phyloP scores from a whole-genome alignment of 2,329 filamentous ascomycete genomes.

The Aurifilum marmelostoma region DNA sequence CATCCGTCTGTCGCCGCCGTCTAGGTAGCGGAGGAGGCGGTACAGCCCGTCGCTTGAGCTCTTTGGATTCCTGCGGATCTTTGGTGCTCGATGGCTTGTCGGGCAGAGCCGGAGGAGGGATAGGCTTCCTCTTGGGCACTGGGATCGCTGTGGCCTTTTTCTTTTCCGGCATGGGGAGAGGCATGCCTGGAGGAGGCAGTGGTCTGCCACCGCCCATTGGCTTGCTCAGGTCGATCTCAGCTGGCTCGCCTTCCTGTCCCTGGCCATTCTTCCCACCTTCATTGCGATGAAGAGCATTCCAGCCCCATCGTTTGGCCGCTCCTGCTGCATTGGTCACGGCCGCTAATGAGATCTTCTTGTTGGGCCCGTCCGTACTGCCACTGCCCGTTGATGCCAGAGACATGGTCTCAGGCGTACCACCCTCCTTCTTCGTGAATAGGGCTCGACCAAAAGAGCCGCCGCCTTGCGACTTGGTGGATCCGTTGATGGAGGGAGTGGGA shows the following conservation, averaged over 20 bases:
- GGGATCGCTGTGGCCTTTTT: slow-evolving; percentile 60
- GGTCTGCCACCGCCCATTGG: slow-evolving; percentile 85
- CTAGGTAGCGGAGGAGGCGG: slow-evolving; percentile 55
- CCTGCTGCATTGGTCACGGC: slow-evolving; percentile 60
- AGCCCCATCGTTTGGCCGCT: slow-evolving; percentile 62
- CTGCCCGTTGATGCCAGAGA: slow-evolving; percentile 42
- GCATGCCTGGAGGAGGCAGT: slow-evolving; percentile 78
- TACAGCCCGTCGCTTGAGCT: slow-evolving; percentile 37
- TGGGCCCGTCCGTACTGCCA: slow-evolving; percentile 33
- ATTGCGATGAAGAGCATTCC: slow-evolving; percentile 55
- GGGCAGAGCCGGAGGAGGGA: slow-evolving; percentile 46
- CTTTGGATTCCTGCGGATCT: slow-evolving; percentile 13
- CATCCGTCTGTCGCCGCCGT: slow-evolving; percentile 44
- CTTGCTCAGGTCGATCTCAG: slow-evolving; percentile 54
- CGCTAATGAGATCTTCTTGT: slow-evolving; percentile 55
- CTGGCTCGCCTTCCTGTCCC: slow-evolving; percentile 28
- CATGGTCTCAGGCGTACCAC: slow-evolving; percentile 40
- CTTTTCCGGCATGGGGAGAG: slow-evolving; percentile 71
- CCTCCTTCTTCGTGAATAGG: slow-evolving; percentile 46
- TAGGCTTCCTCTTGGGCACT: slow-evolving; percentile 67
- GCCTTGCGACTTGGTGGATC: slow-evolving; percentile 46
- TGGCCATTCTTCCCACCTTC: slow-evolving; percentile 40
- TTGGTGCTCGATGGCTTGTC: slow-evolving; percentile 28
- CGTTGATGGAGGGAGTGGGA: slow-evolving; percentile 39
- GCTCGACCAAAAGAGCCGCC: slow-evolving; percentile 41